phyloP scores from a whole-genome alignment of 2,329 filamentous ascomycete species.

The Sporothrix curviconia region DNA sequence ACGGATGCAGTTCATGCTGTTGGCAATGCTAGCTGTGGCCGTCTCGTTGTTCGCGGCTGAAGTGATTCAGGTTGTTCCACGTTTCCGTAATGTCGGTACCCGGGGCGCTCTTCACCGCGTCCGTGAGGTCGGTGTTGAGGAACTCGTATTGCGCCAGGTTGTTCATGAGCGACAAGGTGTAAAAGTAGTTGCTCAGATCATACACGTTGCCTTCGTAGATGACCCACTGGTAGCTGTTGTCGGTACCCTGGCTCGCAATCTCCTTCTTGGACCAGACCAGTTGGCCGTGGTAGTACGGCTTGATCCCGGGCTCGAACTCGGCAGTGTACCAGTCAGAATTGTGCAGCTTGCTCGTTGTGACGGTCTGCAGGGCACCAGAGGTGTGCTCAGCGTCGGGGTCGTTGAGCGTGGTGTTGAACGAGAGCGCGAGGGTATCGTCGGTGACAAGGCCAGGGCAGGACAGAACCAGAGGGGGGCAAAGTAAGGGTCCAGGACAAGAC shows the following conservation, averaged over 20 bases:
- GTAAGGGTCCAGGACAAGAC: slow-evolving; percentile 74
- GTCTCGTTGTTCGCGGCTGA: slow-evolving; percentile 49
- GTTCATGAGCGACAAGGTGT: slow-evolving; percentile 58
- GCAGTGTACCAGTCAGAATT: slow-evolving; percentile 67
- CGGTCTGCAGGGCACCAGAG: slow-evolving; percentile 56
- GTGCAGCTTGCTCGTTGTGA: slow-evolving; percentile 52
- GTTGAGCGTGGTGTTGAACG: slow-evolving; percentile 57
- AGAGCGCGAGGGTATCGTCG: slow-evolving; percentile 48
- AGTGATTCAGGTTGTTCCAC: slow-evolving; percentile 50
- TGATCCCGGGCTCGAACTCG: slow-evolving; percentile 72
- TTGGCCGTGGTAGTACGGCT: slow-evolving; percentile 79
- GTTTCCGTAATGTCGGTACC: slow-evolving; percentile 69
- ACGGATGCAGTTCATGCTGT: slow-evolving; percentile 73
- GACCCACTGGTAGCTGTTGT: slow-evolving; percentile 69
- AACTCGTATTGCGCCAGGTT: slow-evolving; percentile 58
- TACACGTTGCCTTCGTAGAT: slow-evolving; percentile 71
- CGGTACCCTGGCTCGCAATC: slow-evolving; percentile 59
- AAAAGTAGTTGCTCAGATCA: slow-evolving; percentile 87
- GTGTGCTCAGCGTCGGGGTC: slow-evolving; percentile 56
- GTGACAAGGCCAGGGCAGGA: slow-evolving; percentile 70
- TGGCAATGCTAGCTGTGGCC: slow-evolving; percentile 43
- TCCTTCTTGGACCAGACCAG: slow-evolving; percentile 61
- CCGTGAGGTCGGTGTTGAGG: slow-evolving; percentile 60
- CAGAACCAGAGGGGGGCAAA: slow-evolving; percentile 67
- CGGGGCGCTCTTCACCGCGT: slow-evolving; percentile 65